Conservation (phyloP, 371 early-diverging fungal genomes). For the Capillidium rhysosporum region DNA sequence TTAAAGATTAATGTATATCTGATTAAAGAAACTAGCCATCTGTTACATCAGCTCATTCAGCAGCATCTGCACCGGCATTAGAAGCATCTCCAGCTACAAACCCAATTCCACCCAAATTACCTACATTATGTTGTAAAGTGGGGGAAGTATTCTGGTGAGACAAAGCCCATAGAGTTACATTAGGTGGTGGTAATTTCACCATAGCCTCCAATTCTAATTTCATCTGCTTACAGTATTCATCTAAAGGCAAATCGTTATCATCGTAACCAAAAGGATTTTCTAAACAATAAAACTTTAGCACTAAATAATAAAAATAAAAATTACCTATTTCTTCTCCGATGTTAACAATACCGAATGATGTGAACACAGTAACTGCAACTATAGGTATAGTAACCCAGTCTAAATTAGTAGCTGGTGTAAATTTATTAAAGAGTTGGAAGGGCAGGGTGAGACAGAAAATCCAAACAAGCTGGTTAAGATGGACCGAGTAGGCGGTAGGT, state of each 20-base stretch:
- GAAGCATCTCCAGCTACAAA: no score
- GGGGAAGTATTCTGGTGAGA: no score
- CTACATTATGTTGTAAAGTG: no score
- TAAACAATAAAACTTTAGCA: constrained; percentile 5
- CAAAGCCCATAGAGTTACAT: not conserved
- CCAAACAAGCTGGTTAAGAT: constrained; percentile 44
- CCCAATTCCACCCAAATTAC: no score
- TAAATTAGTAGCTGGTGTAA: constrained; percentile 18
- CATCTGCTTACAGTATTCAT: constrained; percentile 16
- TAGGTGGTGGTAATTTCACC: not conserved
- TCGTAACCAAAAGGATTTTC: constrained; percentile 30
- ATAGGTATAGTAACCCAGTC: constrained; percentile 37
- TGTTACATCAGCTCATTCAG: no score
- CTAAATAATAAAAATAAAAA: constrained; percentile 44
- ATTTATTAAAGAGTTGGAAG: constrained; percentile 31
- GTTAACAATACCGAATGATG: constrained; percentile 43
- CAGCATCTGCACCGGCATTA: no score
- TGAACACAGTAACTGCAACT: constrained; percentile 33
- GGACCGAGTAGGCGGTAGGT: constrained; percentile 61
- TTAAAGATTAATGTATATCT: no score
- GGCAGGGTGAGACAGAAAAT: constrained; percentile 46
- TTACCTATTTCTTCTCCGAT: constrained; percentile 56
- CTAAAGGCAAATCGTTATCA: constrained; percentile 13
- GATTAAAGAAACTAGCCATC: no score
- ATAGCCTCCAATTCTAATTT: constrained; percentile 15